Conservation (phyloP, 2,329 filamentous ascomycete species). For the Trichoderma atrobrunneum region DNA sequence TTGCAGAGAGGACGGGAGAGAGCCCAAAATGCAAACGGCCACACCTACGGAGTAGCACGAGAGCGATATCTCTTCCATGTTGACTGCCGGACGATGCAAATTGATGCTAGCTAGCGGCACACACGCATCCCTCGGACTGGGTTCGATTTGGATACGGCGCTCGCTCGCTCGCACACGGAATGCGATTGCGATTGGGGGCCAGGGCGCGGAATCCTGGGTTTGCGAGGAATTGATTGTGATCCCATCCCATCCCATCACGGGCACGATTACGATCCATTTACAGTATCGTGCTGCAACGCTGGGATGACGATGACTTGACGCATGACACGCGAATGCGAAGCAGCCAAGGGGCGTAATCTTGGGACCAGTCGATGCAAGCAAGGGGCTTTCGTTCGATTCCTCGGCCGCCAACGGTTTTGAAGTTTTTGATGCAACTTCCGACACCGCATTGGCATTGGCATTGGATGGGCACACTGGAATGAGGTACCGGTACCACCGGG, state of each 20-base stretch:
- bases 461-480: conserved; percentile 2
- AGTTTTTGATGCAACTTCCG: not conserved
- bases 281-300: not conserved
- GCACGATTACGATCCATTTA: not conserved
- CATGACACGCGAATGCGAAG: not conserved
- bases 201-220: not conserved
- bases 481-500: conserved; percentile 20
- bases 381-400: not conserved
- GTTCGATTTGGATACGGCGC: not conserved
- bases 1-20: not conserved
- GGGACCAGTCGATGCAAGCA: not conserved
- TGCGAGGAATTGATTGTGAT: not conserved
- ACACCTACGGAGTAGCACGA: not conserved
- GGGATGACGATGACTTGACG: not conserved
- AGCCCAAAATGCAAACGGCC: not conserved
- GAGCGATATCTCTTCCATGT: not conserved
- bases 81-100: conserved; percentile 1
- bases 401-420: not conserved
- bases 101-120: not conserved
- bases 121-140: not conserved
- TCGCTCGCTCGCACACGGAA: not conserved
- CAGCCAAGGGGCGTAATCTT: not conserved
- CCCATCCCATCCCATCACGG: not conserved
- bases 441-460: not conserved
- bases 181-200: not conserved